Conservation (phyloP, 345 rosid species). For the Noccaea caerulescens region DNA sequence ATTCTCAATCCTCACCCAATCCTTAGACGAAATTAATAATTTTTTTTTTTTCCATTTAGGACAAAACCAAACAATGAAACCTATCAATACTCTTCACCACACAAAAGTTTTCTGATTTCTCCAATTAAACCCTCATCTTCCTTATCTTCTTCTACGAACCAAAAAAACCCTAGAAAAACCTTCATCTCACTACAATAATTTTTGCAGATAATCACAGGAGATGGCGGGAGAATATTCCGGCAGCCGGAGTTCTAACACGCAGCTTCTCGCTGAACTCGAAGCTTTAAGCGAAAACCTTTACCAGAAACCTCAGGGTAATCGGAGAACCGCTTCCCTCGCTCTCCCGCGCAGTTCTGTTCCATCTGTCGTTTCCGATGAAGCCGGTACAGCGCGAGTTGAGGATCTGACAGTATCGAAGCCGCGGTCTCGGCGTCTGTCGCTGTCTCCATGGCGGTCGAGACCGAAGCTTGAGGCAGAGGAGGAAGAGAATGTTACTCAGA, state of each 20-base stretch:
- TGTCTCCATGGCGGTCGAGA: conserved; percentile 90
- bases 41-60: background rate
- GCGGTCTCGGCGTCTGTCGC: conserved; percentile 72
- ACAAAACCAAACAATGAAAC: conserved; percentile 24
- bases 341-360: conserved; percentile 77
- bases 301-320: conserved; percentile 63
- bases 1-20: conserved; percentile 38
- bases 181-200: background rate
- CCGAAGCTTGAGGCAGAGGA: conserved; percentile 67
- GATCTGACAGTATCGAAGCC: conserved; percentile 43
- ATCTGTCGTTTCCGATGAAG: conserved; percentile 48
- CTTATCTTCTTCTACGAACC: conserved; percentile 24
- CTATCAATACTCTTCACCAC: conserved; percentile 35
- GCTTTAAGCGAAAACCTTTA: conserved; percentile 78
- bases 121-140: conserved; percentile 27
- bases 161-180: background rate
- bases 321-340: conserved; percentile 84
- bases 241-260: conserved; percentile 69
- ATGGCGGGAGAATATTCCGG: conserved; percentile 59
- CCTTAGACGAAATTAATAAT: background rate
- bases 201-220: background rate
- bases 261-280: conserved; percentile 84
- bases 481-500: conserved; percentile 35
- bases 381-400: conserved; percentile 32
- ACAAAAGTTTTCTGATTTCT: conserved; percentile 16